A percentile compares a stretch with the other conserved stretches of the same genome.
Conservation (phyloP, 2,329 filamentous ascomycete genomes). For the Zymoseptoria passerinii region DNA sequence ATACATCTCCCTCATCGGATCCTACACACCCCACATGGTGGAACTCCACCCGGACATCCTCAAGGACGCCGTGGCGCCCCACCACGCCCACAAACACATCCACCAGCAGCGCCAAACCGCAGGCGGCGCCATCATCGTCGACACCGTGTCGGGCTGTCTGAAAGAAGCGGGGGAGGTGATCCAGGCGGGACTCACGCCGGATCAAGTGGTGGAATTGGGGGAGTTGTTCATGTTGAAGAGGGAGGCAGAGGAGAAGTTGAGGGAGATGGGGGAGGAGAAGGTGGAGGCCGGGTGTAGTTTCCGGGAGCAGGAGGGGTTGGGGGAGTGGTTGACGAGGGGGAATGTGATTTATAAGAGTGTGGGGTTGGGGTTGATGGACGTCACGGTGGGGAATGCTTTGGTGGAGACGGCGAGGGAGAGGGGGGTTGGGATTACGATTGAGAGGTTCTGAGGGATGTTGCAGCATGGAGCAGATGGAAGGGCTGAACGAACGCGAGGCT, state of each 20-base stretch:
- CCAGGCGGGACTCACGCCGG: slow-evolving; percentile 61
- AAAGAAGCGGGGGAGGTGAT: slow-evolving; percentile 83
- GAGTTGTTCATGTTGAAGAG: slow-evolving; percentile 63
- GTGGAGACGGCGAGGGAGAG: slow-evolving; percentile 48
- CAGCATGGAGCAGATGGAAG: no score
- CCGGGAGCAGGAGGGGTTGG: slow-evolving; percentile 35
- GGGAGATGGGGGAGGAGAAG: slow-evolving; percentile 20
- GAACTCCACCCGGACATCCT: slow-evolving; percentile 75
- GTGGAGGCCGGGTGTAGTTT: slow-evolving; percentile 23
- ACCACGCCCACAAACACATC: slow-evolving; percentile 49
- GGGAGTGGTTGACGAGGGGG: slow-evolving; percentile 49
- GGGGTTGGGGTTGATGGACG: slow-evolving; percentile 60
- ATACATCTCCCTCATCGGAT: slow-evolving; percentile 65
- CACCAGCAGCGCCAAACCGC: slow-evolving; percentile 55
- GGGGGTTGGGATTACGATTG: slow-evolving; percentile 48
- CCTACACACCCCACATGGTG: slow-evolving; percentile 64
- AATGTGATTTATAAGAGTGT: slow-evolving; percentile 65
- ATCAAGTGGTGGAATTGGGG: slow-evolving; percentile 78
- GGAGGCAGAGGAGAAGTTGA: slow-evolving; percentile 37
- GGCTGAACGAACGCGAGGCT: no score
- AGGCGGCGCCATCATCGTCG: slow-evolving; percentile 53
- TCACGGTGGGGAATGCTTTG: slow-evolving; percentile 53
- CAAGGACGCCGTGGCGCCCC: slow-evolving; percentile 50
- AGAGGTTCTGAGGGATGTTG: slow-evolving; percentile 34
- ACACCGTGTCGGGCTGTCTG: slow-evolving; percentile 68